phyloP scores from a whole-genome alignment of 2,329 filamentous ascomycete species.

The Clarireedia paspali region DNA sequence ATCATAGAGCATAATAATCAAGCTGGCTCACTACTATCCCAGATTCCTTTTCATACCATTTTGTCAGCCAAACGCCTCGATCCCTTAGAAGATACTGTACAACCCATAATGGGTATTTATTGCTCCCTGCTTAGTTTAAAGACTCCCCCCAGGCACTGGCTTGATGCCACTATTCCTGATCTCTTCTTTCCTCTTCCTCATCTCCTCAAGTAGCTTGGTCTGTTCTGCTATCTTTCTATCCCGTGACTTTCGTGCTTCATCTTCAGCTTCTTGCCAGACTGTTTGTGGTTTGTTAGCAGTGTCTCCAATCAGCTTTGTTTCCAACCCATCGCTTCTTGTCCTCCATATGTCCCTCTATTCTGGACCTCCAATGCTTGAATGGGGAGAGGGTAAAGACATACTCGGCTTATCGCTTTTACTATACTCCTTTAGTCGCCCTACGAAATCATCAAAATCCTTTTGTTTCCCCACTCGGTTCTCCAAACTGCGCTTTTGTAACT shows the following conservation, averaged over 20 bases:
- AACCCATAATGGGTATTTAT: neutral
- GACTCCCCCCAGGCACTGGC: conserved; percentile 20
- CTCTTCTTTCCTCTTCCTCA: conserved; percentile 34
- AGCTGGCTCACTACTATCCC: no score
- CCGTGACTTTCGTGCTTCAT: conserved; percentile 31
- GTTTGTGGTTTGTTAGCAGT: neutral
- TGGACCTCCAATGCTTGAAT: neutral
- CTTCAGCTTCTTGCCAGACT: conserved; percentile 41
- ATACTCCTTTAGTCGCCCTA: conserved; percentile 75
- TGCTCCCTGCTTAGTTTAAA: conserved; percentile 11
- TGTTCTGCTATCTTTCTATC: conserved; percentile 32
- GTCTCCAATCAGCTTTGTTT: neutral
- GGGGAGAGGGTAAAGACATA: conserved; percentile 38
- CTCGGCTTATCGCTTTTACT: conserved; percentile 88
- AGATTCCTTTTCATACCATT: no score
- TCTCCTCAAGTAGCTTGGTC: conserved; percentile 31
- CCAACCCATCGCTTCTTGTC: neutral
- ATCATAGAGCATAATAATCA: no score
- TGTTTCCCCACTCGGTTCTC: conserved; percentile 68
- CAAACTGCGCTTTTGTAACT: conserved; percentile 82
- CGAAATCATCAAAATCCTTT: conserved; percentile 85
- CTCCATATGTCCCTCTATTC: neutral
- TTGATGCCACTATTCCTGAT: conserved; percentile 30
- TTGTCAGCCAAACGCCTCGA: neutral
- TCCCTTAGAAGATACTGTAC: neutral